Conservation (phyloP, 164 flowering plant species). For the Sedum album region DNA sequence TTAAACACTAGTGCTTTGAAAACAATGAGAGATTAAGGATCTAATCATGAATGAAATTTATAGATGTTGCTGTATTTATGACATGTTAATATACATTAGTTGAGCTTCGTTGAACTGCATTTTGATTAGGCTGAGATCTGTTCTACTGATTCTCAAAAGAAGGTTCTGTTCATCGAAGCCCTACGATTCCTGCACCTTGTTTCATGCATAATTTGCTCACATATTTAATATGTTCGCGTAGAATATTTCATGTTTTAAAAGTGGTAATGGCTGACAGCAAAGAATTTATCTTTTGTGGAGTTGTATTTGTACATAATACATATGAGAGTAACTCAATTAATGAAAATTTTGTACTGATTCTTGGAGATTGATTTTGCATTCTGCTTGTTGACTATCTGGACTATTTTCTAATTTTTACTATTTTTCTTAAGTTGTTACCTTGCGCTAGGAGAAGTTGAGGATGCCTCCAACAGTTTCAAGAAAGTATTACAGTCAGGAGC, state of each 20-base stretch:
- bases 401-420: background rate
- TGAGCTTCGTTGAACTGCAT: background rate
- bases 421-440: conserved; percentile 63
- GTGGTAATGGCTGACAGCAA: background rate
- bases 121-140: background rate
- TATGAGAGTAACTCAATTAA: background rate
- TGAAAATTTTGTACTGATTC: background rate
- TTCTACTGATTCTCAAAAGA: background rate
- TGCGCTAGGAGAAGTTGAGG: conserved; percentile 69
- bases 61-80: background rate
- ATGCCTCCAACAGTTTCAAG: conserved; percentile 48
- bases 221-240: background rate
- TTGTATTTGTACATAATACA: background rate
- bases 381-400: background rate
- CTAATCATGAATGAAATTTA: background rate
- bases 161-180: too few relatives aligned
- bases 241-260: background rate
- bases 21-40: background rate
- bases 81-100: background rate
- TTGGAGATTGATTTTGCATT: background rate
- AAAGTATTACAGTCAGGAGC: conserved; percentile 40
- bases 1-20: background rate
- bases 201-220: background rate
- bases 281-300: background rate
- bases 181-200: too few relatives aligned